Evolutionary conservation across 2,329 filamentous ascomycete species (phyloP), one percentile per base, ranked within the genome.

Genomic region (Pyrenochaeta sp.): DNA sequence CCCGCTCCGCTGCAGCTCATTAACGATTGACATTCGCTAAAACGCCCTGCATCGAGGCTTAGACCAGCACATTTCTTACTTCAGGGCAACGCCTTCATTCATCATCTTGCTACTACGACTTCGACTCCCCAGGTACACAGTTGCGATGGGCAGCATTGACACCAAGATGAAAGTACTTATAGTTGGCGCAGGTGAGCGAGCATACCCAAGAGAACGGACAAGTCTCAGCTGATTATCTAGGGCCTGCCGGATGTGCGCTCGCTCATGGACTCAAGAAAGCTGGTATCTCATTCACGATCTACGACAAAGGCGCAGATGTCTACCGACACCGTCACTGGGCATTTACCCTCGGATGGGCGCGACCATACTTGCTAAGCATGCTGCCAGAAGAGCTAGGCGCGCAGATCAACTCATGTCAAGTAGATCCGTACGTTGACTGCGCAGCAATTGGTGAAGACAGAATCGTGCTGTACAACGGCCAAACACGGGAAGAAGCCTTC

Each of bases 201-300:
- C 3, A 10, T 12, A 4, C 6, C 3, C 7, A 27, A 24, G 27
- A 6, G 34, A 5, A 42, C 28, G 30, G 39, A 27, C 5, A 4
- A 12, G 5, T 24, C 24, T 46, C 57, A 5, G 59, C 46, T 58
- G 32, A 42, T 39, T 5, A 4, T 28, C 7, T 53, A 81, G 79
- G 78, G 15, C 77, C 76, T 43, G 79, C 78, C 15, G 79, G 79
- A 8, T 78, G 79, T 52, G 72, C 77, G 1, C 68, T 79, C 25
- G 78, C 79, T 5, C 77, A 81, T 45, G 78, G 78, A 2, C 64
- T 80, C 8, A 78, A 76, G 59, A 80, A 80, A 67, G 56, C 65
- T 3, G 62, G 63, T 50, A 76, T 76, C 34, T 43, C 52, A 9
- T 71, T 65, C 47, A 57, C 19, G 22, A 71, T 72, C 52, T 75